Evolutionary conservation across 2,329 filamentous ascomycete genomes (phyloP).

Genomic region (Ascochyta clinopodiicola): DNA sequence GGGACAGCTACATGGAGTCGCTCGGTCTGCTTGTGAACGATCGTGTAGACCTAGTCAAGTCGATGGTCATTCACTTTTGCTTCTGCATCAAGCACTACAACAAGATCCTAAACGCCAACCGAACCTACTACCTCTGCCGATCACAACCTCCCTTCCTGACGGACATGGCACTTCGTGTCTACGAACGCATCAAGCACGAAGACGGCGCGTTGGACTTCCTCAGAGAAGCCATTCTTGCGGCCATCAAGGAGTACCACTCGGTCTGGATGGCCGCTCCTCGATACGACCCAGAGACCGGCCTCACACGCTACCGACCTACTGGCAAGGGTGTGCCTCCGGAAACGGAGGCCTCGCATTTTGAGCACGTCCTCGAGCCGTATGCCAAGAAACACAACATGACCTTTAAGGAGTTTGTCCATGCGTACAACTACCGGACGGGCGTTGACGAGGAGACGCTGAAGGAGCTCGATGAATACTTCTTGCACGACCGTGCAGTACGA

Average conservation of each 20-base stretch:
- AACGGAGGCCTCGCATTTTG: constrained; percentile 86
- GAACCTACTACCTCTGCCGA: constrained; percentile 91
- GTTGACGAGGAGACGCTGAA: constrained; percentile 70
- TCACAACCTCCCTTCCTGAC: constrained; percentile 97
- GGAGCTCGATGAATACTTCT: constrained; percentile 91
- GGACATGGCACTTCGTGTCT: constrained; percentile 94
- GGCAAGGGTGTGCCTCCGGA: constrained; percentile 88
- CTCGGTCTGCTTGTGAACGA: constrained; percentile 87
- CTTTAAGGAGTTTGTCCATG: constrained; percentile 83
- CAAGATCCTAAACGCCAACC: constrained; percentile 96
- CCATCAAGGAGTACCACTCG: constrained; percentile 94
- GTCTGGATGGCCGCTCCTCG: constrained; percentile 81
- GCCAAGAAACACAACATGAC: constrained; percentile 81
- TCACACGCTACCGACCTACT: constrained; percentile 84
- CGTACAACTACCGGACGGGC: constrained; percentile 76
- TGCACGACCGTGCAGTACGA: constrained; percentile 93
- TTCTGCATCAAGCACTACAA: constrained; percentile 99
- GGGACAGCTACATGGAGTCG: constrained; percentile 99
- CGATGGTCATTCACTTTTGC: constrained; percentile 95
- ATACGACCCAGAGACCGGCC: constrained; percentile 75
- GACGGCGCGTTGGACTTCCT: constrained; percentile 82
- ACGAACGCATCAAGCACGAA: constrained; percentile 90
- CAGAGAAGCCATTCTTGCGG: constrained; percentile 78
- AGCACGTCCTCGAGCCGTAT: constrained; percentile 81
- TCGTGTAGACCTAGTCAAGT: constrained; percentile 84